Evolutionary conservation across 108 stramenopile genomes (phyloP), one percentile per base, ranked within the genome.

Genomic region (Nitzschia sp.): DNA sequence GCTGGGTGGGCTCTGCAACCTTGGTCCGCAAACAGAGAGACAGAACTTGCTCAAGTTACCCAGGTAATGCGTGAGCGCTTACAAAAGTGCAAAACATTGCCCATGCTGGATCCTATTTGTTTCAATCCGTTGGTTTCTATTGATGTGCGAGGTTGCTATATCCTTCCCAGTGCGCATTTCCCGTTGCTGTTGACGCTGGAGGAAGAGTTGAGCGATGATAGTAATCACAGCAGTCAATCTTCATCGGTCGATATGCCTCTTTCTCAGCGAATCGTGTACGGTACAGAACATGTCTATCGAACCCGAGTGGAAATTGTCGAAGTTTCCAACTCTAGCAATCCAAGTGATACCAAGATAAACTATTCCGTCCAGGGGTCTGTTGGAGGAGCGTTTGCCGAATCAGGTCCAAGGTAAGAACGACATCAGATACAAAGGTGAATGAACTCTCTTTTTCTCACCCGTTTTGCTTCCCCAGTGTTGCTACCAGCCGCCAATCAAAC

Each of bases 81-180:
- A 51, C 43, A 56, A n/a, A 42, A 50, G 11, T 71, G 76, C 53
- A 70, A 65, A 37, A 43, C 50, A 21, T 43, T 68, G 51, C 69
- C 74, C 8, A 52, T 93, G 55, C 26, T 88, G 50, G 90, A 91
- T 73, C 93, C 93, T 14, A 80, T 94, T 5, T 82, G 90, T 54
- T 72, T 88, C 1, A 84, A 90, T 66, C 46, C 82, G 17, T 54
- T 90, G 14, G 57, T 78, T 17, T 72, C 80, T 6, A 73, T 91
- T 15, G 85, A 88, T 64, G 53, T 76, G 17, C 71, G 87, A 41
- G 89, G 84, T 61, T 87, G 89, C 61, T 91, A 85, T 64, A 86
- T 94, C 38, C 71, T 94, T 21, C 93, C 93, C 6, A 91, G 89
- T 65, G 90, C 93, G 10, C 93, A 94, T 66, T 91, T 89, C 69